phyloP scores from a whole-genome alignment of 148 eudicot genomes.

The Silene latifolia region DNA sequence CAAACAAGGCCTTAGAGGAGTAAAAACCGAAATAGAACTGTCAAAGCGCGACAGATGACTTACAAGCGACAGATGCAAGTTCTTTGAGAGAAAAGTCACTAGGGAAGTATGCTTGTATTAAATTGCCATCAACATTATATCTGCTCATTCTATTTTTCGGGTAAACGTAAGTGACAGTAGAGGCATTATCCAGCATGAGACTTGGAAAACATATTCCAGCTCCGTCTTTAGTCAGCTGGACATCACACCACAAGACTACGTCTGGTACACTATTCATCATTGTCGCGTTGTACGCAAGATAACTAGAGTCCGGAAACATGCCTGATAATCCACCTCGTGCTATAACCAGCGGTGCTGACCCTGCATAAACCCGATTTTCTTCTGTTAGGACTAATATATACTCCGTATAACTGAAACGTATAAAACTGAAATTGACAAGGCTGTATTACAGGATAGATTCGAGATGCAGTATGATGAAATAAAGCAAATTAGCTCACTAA shows the following conservation, averaged over 20 bases:
- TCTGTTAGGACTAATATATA: background rate
- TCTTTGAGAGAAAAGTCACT: slow-evolving; percentile 67
- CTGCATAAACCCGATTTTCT: slow-evolving; percentile 36
- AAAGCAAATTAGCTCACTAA: no score
- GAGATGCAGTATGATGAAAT: no score
- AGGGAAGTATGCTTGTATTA: slow-evolving; percentile 49
- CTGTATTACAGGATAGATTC: no score
- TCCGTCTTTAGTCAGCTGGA: slow-evolving; percentile 41
- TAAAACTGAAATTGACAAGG: no score
- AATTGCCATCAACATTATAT: slow-evolving; percentile 57
- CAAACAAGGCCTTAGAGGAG: no score
- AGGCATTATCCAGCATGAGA: slow-evolving; percentile 50
- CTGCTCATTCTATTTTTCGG: slow-evolving; percentile 20
- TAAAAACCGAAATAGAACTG: no score
- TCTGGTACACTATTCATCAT: slow-evolving; percentile 27
- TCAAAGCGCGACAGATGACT: no score
- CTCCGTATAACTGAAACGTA: no score
- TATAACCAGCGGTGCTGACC: slow-evolving; percentile 53
- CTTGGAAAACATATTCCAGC: slow-evolving; percentile 62
- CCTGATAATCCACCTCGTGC: slow-evolving; percentile 85
- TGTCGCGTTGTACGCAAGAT: slow-evolving; percentile 40
- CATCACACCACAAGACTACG: slow-evolving; percentile 76
- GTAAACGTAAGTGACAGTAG: slow-evolving; percentile 19
- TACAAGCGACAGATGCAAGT: slow-evolving; percentile 41
- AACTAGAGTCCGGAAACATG: slow-evolving; percentile 63